Evolutionary conservation across 305 asterid species (phyloP), one percentile per base, ranked within the genome.

Genomic region (Plantago lanceolata): DNA sequence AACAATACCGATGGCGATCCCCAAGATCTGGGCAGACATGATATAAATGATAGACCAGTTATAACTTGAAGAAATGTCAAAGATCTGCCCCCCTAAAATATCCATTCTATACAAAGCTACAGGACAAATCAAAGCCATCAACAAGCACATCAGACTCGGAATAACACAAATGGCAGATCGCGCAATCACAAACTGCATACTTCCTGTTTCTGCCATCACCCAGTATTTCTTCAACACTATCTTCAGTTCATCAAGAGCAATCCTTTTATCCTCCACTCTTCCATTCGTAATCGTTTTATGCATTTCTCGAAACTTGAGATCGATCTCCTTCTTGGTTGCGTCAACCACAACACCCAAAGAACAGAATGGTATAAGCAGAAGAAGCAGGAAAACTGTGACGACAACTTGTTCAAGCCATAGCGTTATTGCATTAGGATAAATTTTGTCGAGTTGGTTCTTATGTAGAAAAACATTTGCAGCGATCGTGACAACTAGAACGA

Each of bases 121-220:
- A 19, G 4, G 6, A 18, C 12, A 48, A 1, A 17, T 7, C 29
- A 35, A 16, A 35, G 51, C 15, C 13, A 19, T 11, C 18, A 49
- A 21, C 28, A 63, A 19, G 33, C 35, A 64, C 9, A 64, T 16
- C 14, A 20, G 0, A 20, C 68, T 19, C 13, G 60, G 20, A 16
- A 40, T 8, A 43, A 35, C 60, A 26, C 60, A 64, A 37, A 21
- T 24, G 19, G 7, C 48, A 40, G 48, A 59, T 2, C 31, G 64
- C 12, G 51, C 64, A 4, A 59, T 50, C 50, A 63, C 68, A 35
- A 63, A 63, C 24, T 50, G 59, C 8, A 45, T 44, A 45, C 67
- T 48, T 4, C 71, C 67, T 28, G 71, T 49, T 44, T 37, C 67
- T 28, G 57, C 57, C 67, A 65, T 64, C n/a, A 70, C 61, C 61